Evolutionary conservation across 129 eudicot genomes (phyloP).

Genomic region (Artemisia argyi): DNA sequence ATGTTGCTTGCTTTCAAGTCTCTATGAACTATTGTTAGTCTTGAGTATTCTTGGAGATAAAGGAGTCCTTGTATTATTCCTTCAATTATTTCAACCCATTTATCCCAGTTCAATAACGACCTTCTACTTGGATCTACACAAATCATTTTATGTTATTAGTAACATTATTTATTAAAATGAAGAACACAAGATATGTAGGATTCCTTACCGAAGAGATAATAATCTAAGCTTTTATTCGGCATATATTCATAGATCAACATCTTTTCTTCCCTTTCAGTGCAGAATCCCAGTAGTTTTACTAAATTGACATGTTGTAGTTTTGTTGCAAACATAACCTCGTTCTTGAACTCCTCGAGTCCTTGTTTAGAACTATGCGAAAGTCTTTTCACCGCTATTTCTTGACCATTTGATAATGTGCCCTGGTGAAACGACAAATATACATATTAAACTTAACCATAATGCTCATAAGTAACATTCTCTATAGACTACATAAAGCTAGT

Average conservation of each 20-base stretch:
- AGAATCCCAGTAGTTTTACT: slow-evolving; percentile 47
- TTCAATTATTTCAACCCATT: slow-evolving; percentile 48
- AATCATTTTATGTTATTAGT: not conserved
- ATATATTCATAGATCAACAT: slow-evolving; percentile 55
- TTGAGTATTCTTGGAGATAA: slow-evolving; percentile 60
- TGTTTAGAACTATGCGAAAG: slow-evolving; percentile 46
- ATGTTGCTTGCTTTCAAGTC: slow-evolving; percentile 61
- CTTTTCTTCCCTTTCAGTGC: slow-evolving; percentile 51
- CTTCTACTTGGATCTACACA: slow-evolving; percentile 44
- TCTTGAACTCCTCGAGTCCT: slow-evolving; percentile 50
- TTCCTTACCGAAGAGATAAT: slow-evolving; percentile 44
- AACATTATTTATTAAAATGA: no score
- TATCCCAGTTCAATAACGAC: slow-evolving; percentile 40
- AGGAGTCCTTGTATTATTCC: slow-evolving; percentile 60
- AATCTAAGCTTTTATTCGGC: slow-evolving; percentile 55
- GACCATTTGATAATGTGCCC: slow-evolving; percentile 46
- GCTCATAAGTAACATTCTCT: no score
- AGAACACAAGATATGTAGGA: not conserved
- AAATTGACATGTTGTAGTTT: slow-evolving; percentile 52
- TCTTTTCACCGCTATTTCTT: slow-evolving; percentile 50
- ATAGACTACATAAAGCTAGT: no score
- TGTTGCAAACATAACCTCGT: slow-evolving; percentile 52
- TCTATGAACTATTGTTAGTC: slow-evolving; percentile 51
- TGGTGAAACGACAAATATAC: not conserved
- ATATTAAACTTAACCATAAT: not conserved